Base-by-base conservation (phyloP, 2,329 filamentous ascomycete species). In the Parafenestella ontariensis region DNA sequence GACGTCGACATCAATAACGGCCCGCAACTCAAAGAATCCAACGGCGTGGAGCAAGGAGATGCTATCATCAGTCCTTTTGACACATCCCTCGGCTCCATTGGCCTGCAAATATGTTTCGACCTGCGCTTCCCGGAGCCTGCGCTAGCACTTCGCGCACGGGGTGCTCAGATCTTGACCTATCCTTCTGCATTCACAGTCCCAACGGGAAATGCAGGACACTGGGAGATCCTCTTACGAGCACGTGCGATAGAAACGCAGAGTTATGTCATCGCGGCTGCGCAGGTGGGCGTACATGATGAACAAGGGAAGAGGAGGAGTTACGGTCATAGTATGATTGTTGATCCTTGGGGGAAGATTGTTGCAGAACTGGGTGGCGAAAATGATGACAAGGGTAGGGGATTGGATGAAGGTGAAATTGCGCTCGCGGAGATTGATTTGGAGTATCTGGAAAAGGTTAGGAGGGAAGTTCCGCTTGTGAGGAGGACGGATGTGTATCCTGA, bases 171-270 rank as follows among this genome's bases (percentile, higher is more conserved):
- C 48, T 79, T 97, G 45, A 87, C 91, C 0, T 97, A 94, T 70
- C 94, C 94, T 0, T 94, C 90, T 5, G 94, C 94, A 3, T 98
- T 97, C 71, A 96, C 93, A 0, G 83, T 96, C 0, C 87, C 89
- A 1, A 97, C 94, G 0, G 94, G 94, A 0, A 82, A 81, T 52
- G 90, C 90, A 1, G 65, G 65, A 5, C 94, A 97, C 77, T 98
- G 94, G 94, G 87, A 92, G 68, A 81, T 86, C 2, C 78, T 98
- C 5, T 79, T 97, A 13, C 82, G 90, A 24, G 87, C 91, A 3
- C 82, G 94, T 42, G 94, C 94, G 9, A 91, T 97, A 56, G 94
- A 97, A 80, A 92, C 89, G 17, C 90, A 97, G 77, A 87, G 87
- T 50, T 98, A 91, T 80, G 88, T 97, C 1, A 79, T 97, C 56